These are phyloP conservation scores for Amylocarpus encephaloides DNA, from an alignment of 2,329 filamentous ascomycete genomes.

Conservation along the genomic window DNA sequence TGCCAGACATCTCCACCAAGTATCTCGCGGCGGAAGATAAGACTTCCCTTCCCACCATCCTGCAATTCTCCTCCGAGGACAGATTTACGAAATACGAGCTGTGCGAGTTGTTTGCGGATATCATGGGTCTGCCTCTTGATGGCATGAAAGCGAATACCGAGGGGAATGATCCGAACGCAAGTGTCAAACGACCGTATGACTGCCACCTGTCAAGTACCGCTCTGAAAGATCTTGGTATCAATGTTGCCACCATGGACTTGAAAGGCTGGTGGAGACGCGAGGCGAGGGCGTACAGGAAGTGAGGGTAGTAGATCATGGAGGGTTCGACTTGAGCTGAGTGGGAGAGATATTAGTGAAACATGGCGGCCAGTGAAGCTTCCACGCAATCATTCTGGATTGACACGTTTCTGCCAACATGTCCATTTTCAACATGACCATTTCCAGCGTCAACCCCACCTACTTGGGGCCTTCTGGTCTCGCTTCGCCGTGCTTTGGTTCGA, in stretches of 20 bases:
- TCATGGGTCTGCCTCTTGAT: slow-evolving; percentile 67
- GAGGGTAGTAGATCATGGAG: neutral
- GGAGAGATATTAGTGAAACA: neutral
- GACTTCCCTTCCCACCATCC: slow-evolving; percentile 55
- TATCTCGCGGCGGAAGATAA: slow-evolving; percentile 51
- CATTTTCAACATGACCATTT: neutral
- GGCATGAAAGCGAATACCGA: slow-evolving; percentile 64
- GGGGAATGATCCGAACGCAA: slow-evolving; percentile 64
- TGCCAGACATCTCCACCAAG: slow-evolving; percentile 60
- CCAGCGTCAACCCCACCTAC: neutral
- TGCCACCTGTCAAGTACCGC: slow-evolving; percentile 76
- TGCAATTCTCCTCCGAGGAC: slow-evolving; percentile 86
- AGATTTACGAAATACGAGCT: slow-evolving; percentile 87
- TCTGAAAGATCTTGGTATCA: slow-evolving; percentile 66
- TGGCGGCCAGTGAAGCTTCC: neutral
- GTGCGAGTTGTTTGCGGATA: slow-evolving; percentile 68
- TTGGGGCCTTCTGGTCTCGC: too few species aligned
- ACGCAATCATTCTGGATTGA: neutral
- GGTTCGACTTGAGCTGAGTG: neutral
- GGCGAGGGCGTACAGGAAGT: slow-evolving; percentile 46
- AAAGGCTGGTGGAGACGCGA: slow-evolving; percentile 71
- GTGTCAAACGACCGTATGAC: slow-evolving; percentile 77
- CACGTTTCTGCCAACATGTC: neutral
- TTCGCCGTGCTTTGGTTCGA: too few species aligned
- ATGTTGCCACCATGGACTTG: slow-evolving; percentile 70